Conservation (phyloP, 2,329 filamentous ascomycete genomes). For the Thyridium curvatum region DNA sequence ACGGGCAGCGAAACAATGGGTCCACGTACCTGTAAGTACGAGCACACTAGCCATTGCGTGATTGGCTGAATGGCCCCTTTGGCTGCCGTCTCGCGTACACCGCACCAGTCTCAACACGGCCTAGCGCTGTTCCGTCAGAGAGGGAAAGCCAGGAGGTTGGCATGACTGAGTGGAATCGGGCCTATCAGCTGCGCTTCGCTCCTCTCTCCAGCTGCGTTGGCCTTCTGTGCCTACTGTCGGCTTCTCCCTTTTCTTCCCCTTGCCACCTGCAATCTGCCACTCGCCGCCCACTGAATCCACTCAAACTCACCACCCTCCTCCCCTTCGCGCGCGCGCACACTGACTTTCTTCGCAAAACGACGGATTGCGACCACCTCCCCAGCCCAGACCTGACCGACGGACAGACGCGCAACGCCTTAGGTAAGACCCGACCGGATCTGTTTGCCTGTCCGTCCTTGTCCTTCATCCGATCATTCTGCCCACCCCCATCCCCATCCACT, state of each 20-base stretch:
- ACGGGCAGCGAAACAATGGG: too few relatives aligned
- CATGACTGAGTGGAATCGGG: too few relatives aligned
- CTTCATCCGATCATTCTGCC: constrained; percentile 14
- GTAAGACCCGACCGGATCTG: constrained; percentile 17
- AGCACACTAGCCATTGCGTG: constrained; percentile 2
- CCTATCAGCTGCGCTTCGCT: too few relatives aligned
- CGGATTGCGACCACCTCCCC: not conserved
- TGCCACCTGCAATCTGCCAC: too few relatives aligned
- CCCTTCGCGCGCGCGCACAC: constrained; percentile 8
- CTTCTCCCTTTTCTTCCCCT: too few relatives aligned
- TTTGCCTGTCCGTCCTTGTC: constrained; percentile 13
- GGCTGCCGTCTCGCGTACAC: constrained; percentile 5
- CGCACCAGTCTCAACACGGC: not conserved
- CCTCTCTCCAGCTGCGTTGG: too few relatives aligned
- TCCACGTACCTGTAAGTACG: too few relatives aligned
- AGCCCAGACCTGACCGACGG: constrained; percentile 9
- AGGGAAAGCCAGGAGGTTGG: too few relatives aligned
- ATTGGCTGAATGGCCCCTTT: constrained; percentile 3
- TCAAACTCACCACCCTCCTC: constrained; percentile 7
- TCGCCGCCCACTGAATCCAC: constrained; percentile 5
- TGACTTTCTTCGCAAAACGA: not conserved
- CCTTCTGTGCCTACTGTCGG: too few relatives aligned
- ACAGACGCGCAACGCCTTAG: constrained; percentile 21
- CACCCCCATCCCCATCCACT: constrained; percentile 20
- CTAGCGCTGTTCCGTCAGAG: constrained; percentile 3